A percentile compares a stretch with the other conserved stretches of the same genome.
phyloP scores from a whole-genome alignment of 116 monocot genomes.

The Dioscorea cayenensis region DNA sequence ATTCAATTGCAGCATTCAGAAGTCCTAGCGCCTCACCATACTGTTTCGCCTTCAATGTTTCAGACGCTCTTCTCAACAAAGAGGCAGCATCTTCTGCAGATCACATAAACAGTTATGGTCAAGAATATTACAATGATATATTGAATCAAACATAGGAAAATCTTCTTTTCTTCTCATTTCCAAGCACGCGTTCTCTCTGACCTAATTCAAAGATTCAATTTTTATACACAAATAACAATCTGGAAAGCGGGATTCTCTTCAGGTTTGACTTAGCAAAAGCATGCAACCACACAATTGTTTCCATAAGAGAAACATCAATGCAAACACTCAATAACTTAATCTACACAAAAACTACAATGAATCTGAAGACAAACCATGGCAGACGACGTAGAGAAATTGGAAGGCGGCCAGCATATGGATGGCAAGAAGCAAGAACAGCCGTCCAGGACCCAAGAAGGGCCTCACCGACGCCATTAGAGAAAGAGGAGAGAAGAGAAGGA shows the following conservation, averaged over 20 bases:
- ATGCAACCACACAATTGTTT: too few species aligned
- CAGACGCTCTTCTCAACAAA: slow-evolving; percentile 58
- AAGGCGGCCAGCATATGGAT: slow-evolving; percentile 5
- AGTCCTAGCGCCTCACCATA: slow-evolving; percentile 63
- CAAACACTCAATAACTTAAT: too few species aligned
- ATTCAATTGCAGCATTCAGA: slow-evolving; percentile 70
- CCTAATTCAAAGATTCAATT: too few species aligned
- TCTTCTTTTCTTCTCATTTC: too few species aligned
- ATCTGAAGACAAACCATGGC: slow-evolving; percentile 8
- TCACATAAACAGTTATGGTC: background rate
- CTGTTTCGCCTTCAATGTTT: slow-evolving; percentile 42
- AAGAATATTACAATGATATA: too few species aligned
- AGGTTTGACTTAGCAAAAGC: too few species aligned
- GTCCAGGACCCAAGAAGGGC: slow-evolving; percentile 3
- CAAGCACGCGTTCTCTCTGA: too few species aligned
- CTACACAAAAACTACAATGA: background rate
- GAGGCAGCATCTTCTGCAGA: slow-evolving; percentile 49
- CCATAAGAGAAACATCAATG: too few species aligned
- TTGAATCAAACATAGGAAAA: too few species aligned
- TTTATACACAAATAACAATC: too few species aligned
- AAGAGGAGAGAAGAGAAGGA: background rate
- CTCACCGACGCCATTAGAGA: background rate
- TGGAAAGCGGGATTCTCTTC: too few species aligned
- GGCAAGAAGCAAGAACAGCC: slow-evolving; percentile 1
- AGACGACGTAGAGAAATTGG: slow-evolving; percentile 7